Percentiles rank a stretch among this genome's conserved stretches.
These are phyloP conservation scores for Schizonepeta tenuifolia DNA, from an alignment of 257 asterid genomes.

Conservation along the genomic window DNA sequence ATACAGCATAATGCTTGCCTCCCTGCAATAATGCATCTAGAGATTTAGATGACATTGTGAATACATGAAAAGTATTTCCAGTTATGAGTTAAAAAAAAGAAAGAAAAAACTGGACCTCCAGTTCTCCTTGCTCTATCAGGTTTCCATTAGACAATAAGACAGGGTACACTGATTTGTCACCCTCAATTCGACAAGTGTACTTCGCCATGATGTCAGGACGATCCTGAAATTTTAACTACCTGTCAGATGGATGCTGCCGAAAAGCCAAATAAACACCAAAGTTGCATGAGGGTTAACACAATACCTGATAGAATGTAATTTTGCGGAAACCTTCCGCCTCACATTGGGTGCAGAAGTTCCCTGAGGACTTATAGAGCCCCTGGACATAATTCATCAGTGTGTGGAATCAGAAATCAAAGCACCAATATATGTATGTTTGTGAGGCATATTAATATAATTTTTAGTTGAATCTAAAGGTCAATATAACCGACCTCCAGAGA, in stretches of 20 bases:
- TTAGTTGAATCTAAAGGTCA: neutral
- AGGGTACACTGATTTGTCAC: constrained; percentile 87
- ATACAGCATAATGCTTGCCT: constrained; percentile 70
- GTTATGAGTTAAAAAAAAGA: neutral
- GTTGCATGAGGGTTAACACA: neutral
- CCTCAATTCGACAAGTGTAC: constrained; percentile 93
- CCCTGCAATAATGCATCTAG: constrained; percentile 52
- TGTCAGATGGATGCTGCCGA: constrained; percentile 30
- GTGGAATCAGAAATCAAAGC: constrained; percentile 17
- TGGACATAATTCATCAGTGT: constrained; percentile 39
- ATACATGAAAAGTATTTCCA: constrained; percentile 10
- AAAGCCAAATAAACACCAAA: constrained; percentile 4
- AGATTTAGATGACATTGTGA: constrained; percentile 4
- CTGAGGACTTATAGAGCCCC: constrained; percentile 96
- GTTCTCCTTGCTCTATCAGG: constrained; percentile 81
- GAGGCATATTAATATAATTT: neutral
- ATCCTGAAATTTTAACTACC: constrained; percentile 54
- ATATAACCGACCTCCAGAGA: constrained; percentile 69
- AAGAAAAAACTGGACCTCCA: constrained; percentile 62
- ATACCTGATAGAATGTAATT: constrained; percentile 91
- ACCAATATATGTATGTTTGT: constrained; percentile 1
- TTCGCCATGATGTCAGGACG: constrained; percentile 98
- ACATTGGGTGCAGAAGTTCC: constrained; percentile 97
- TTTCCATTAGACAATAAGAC: constrained; percentile 89
- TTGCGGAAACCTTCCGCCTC: constrained; percentile 97